Evolutionary conservation across 1,284 basidiomycete genomes (phyloP).

Genomic region (Sporisorium reilianum): DNA sequence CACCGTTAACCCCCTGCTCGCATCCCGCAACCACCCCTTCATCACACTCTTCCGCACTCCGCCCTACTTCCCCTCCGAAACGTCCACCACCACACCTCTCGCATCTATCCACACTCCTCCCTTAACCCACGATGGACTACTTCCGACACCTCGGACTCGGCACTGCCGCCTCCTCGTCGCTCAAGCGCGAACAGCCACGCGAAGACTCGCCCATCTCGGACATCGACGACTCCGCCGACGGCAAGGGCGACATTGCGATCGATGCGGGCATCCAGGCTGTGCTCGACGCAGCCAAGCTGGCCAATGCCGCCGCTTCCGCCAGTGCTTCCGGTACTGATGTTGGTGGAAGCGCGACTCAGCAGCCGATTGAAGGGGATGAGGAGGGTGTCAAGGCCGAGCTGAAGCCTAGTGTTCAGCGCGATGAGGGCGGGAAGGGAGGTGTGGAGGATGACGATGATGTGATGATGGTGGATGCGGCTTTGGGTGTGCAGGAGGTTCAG

Average conservation of each 20-base stretch:
- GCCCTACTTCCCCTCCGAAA: too few species aligned
- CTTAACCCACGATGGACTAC: slow-evolving; percentile 9
- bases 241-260: background rate
- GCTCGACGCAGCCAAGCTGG: slow-evolving; percentile 4
- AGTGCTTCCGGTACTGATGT: too few species aligned
- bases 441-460: background rate
- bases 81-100: background rate
- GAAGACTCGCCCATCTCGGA: slow-evolving; percentile 26
- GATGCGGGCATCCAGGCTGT: slow-evolving; percentile 4
- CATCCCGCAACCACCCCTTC: too few species aligned
- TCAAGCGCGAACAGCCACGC: background rate
- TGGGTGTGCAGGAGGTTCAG: background rate
- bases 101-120: too few species aligned
- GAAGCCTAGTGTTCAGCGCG: background rate
- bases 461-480: background rate
- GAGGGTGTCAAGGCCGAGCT: background rate
- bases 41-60: too few species aligned
- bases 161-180: background rate
- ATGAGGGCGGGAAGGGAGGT: too few species aligned
- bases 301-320: background rate
- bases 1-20: too few species aligned
- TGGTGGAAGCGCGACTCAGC: background rate
- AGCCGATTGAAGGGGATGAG: background rate
- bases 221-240: slow-evolving; percentile 12
- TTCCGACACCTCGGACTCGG: background rate